A percentile compares a stretch with the other conserved stretches of the same genome.
phyloP scores from a whole-genome alignment of 352 stramenopile species.

The Pythium brachiatum region DNA sequence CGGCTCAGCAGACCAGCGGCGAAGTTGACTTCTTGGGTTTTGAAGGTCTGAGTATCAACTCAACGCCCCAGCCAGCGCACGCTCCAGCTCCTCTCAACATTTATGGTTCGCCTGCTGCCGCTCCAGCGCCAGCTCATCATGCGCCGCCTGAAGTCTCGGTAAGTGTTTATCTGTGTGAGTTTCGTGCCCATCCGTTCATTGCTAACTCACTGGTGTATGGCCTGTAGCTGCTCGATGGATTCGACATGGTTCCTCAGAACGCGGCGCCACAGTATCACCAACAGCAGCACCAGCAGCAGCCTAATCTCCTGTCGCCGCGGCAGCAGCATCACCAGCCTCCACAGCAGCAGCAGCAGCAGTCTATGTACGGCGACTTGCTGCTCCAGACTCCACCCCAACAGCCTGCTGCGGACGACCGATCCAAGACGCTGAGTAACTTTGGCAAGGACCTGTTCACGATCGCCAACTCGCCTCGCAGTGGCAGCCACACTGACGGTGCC shows the following conservation, averaged over 20 bases:
- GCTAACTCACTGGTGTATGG: neutral
- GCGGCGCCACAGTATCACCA: conserved; percentile 11
- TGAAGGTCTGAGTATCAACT: conserved; percentile 49
- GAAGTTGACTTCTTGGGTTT: conserved; percentile 84
- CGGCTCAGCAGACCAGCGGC: conserved; percentile 15
- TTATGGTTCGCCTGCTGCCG: conserved; percentile 16
- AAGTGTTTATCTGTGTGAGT: conserved; percentile 8
- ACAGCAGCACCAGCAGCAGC: conserved; percentile 13
- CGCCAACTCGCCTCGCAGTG: conserved; percentile 71
- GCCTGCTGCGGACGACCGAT: conserved; percentile 44
- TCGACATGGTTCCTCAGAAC: conserved; percentile 12
- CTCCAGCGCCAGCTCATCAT: conserved; percentile 15
- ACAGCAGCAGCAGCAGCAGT: conserved; percentile 26
- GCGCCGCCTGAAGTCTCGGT: conserved; percentile 58
- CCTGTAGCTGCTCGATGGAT: conserved; percentile 23
- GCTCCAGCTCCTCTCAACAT: conserved; percentile 20
- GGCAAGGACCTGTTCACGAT: conserved; percentile 86
- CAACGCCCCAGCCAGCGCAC: conserved; percentile 8
- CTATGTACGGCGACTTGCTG: conserved; percentile 34
- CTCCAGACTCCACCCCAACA: conserved; percentile 31
- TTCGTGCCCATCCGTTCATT: neutral
- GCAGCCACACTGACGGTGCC: conserved; percentile 25
- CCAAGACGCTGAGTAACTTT: conserved; percentile 72
- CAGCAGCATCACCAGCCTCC: conserved; percentile 29
- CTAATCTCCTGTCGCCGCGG: conserved; percentile 21